phyloP scores from a whole-genome alignment of 1,284 basidiomycete species.

The Cystobasidium slooffiae region DNA sequence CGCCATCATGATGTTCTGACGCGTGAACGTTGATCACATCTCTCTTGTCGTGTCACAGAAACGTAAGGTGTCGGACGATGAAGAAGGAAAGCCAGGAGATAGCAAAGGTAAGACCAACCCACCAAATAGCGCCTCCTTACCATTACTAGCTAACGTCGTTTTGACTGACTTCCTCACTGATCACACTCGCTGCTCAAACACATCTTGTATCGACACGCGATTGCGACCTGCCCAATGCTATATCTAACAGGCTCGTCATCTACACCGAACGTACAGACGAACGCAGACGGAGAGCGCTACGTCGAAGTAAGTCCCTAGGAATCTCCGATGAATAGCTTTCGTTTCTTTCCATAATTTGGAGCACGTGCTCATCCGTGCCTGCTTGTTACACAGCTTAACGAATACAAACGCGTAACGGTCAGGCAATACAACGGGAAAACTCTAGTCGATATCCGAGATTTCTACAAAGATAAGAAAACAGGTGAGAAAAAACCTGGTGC shows the following conservation, averaged over 20 bases:
- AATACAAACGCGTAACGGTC: conserved; percentile 43
- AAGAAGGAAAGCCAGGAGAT: neutral
- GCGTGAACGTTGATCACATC: neutral
- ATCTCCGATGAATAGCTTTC: neutral
- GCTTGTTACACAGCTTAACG: neutral
- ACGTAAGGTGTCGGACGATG: conserved; percentile 12
- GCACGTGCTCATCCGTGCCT: conserved; percentile 4
- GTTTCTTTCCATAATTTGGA: neutral
- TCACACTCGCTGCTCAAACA: too few species aligned
- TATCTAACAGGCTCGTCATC: too few species aligned
- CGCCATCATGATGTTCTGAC: neutral
- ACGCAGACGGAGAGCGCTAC: too few species aligned
- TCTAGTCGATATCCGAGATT: conserved; percentile 50
- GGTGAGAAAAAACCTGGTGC: conserved; percentile 48
- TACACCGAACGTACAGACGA: too few species aligned
- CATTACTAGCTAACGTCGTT: too few species aligned
- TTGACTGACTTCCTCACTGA: too few species aligned
- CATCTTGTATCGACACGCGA: too few species aligned
- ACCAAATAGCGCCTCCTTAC: neutral
- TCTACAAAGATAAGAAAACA: conserved; percentile 47
- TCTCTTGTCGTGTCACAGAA: neutral
- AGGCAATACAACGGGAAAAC: conserved; percentile 44
- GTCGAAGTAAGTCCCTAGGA: too few species aligned
- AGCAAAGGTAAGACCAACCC: neutral
- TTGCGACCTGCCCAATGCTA: too few species aligned